Percentiles rank a stretch among this genome's conserved stretches.
These are phyloP conservation scores for Mortierella sp. DNA, from an alignment of 371 early-diverging fungal species.

Conservation along the genomic window DNA sequence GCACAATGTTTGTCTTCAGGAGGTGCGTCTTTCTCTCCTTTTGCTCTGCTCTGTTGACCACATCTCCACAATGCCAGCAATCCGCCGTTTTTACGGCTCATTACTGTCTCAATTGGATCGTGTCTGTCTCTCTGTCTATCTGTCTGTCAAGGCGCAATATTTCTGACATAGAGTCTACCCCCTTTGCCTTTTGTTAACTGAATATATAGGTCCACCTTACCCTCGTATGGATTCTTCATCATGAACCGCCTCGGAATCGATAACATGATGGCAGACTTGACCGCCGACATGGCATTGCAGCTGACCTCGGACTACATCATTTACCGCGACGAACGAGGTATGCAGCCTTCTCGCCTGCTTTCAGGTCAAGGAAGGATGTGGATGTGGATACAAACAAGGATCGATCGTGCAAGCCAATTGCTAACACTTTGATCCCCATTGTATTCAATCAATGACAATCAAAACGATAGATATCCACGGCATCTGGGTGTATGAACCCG, in stretches of 20 bases:
- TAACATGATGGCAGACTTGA: constrained; percentile 70
- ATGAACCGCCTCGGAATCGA: constrained; percentile 79
- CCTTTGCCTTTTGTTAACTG: neutral
- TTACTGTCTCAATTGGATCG: neutral
- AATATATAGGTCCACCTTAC: constrained; percentile 26
- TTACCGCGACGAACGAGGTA: constrained; percentile 75
- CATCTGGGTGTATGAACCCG: constrained; percentile 81
- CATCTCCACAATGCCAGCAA: neutral
- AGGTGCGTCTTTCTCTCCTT: constrained; percentile 14
- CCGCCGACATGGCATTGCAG: constrained; percentile 72
- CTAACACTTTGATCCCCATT: neutral
- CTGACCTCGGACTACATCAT: constrained; percentile 78
- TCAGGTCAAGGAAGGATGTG: too few species aligned
- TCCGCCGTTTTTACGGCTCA: neutral
- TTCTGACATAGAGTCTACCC: neutral
- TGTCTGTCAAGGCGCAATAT: neutral
- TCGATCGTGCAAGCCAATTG: too few species aligned
- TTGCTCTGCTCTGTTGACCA: neutral
- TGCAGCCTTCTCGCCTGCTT: neutral
- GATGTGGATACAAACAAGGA: neutral
- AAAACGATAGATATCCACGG: constrained; percentile 74
- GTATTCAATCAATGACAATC: too few species aligned
- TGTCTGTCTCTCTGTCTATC: too few species aligned
- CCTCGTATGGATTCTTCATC: constrained; percentile 71
- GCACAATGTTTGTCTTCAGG: constrained; percentile 57